Percentiles rank a stretch among this genome's conserved stretches.
phyloP scores from a whole-genome alignment of 345 rosid genomes.

The Citrus cavaleriei region DNA sequence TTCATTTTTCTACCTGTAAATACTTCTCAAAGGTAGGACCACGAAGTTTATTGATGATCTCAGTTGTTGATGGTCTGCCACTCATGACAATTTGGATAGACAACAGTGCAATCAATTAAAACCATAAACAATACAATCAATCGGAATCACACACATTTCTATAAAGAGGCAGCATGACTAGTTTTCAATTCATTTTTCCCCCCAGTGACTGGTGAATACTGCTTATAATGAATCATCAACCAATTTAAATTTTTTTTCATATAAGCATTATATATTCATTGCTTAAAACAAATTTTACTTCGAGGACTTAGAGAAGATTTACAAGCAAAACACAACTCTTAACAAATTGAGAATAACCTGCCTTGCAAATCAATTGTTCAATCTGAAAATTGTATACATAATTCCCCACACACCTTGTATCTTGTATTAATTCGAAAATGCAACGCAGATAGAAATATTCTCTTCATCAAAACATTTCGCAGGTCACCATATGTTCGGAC shows the following conservation, averaged over 20 bases:
- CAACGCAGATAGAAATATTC: slow-evolving; percentile 96
- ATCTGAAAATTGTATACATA: background rate
- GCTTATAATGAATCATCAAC: background rate
- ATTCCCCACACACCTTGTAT: slow-evolving; percentile 68
- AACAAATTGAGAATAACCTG: background rate
- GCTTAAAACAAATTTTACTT: background rate
- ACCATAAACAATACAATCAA: background rate
- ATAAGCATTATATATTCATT: background rate
- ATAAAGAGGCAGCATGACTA: background rate
- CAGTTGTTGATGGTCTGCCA: background rate
- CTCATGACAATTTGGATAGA: background rate
- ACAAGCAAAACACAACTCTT: background rate
- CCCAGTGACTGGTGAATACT: background rate
- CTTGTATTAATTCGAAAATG: slow-evolving; percentile 97
- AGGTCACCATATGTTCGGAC: slow-evolving; percentile 87
- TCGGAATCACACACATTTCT: background rate
- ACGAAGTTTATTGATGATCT: background rate
- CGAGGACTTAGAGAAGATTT: background rate
- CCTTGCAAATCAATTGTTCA: background rate
- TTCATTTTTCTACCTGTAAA: background rate
- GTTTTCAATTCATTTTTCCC: background rate
- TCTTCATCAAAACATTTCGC: slow-evolving; percentile 93
- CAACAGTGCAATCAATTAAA: background rate
- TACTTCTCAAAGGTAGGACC: background rate
- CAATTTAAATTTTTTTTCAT: background rate